Percentiles rank a stretch among this genome's conserved stretches.
Evolutionary conservation across 2,329 filamentous ascomycete species (phyloP).

Genomic region (Fusarium duplospermum): DNA sequence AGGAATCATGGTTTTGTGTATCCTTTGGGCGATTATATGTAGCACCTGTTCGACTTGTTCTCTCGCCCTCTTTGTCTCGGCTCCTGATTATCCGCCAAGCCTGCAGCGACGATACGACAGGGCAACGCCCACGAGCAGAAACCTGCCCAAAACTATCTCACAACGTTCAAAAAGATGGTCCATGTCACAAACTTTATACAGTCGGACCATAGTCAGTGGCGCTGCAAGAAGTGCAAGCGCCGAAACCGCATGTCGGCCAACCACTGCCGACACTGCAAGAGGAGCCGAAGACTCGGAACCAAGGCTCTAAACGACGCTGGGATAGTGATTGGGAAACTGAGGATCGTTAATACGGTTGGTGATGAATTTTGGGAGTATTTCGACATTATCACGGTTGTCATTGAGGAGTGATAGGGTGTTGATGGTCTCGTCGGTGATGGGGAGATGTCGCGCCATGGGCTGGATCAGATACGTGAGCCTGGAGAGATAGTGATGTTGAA

Average conservation of each 20-base stretch:
- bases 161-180: not conserved
- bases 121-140: not conserved
- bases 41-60: not conserved
- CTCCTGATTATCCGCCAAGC: not conserved
- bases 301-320: not conserved
- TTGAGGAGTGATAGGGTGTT: not conserved
- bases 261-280: not conserved
- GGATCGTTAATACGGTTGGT: not conserved
- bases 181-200: not conserved
- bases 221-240: not conserved
- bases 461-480: not conserved
- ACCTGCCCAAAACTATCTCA: not conserved
- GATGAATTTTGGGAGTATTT: not conserved
- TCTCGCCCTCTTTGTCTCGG: not conserved
- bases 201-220: not conserved
- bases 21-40: not conserved
- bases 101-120: not conserved
- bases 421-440: not conserved
- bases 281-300: not conserved
- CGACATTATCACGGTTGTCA: not conserved
- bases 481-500: not conserved
- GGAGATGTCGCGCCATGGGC: not conserved
- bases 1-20: not conserved
- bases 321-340: not conserved
- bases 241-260: not conserved